Base-by-base conservation (phyloP, 225 moss, liverwort and hornwort species). In the Bryoerythrophyllum caledonicum region DNA sequence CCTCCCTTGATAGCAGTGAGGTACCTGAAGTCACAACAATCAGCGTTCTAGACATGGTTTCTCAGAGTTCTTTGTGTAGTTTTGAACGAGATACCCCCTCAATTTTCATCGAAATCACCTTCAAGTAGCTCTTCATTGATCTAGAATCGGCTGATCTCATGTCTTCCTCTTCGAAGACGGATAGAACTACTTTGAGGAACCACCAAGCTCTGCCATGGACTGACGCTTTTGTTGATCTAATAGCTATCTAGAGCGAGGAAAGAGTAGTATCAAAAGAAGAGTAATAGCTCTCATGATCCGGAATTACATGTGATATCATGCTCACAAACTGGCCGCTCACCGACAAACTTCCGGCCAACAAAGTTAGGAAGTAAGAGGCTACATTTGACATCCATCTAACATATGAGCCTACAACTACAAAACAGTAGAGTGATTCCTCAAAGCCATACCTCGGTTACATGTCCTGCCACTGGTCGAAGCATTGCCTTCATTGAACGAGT, bases 1-100 rank as follows among this genome's bases (percentile, higher is more conserved):
- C 70, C 78, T 73, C 68, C 63, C 68, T 73, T 19, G 74, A 77
- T 48, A 84, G 68, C 25, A 84, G 48, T 60, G 44, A 59, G 32
- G 60, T 7, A 19, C 82, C 78, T 49, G 48, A 49, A 49, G 6
- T 2, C 46, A 46, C 46, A 46, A 17, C 5, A 49, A 17, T 49
- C 1, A 56, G 9, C 69, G 9, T 23, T 24, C 32, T 26, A 6
- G 34, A 56, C 24, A 37, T 17, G 40, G 30, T 28, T 44, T 26
- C 7, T 23, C 24, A 68, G n/a, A 27, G 63, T 38, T 37, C 56
- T 49, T 37, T 38, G 56, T 63, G 48, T 6, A 49, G 46, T 46
- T 32, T 46, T 4, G 5, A 15, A 46, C 4, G 6, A 46, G 44
- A 44, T 15, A 15, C 44, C 1, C 13, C 15, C 4, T 44, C 17